These are phyloP conservation scores for Cryptosporidium bovis DNA, from an alignment of 169 alveolate genomes.

Conservation along the genomic window DNA sequence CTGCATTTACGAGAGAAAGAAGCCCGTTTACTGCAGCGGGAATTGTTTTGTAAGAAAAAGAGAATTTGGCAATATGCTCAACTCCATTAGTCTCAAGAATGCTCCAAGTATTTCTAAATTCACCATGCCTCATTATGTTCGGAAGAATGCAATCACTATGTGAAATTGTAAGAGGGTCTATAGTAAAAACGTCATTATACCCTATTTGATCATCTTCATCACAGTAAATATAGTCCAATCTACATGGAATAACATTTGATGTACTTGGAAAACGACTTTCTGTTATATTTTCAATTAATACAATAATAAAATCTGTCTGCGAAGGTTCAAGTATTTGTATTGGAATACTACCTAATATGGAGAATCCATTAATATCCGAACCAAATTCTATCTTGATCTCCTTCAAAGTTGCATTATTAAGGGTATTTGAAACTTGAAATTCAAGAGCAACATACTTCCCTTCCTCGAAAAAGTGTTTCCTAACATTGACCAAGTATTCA, in stretches of 20 bases:
- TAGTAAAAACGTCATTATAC: constrained; percentile 78
- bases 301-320: constrained; percentile 74
- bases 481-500: constrained; percentile 82
- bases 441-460: constrained; percentile 78
- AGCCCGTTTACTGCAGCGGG: constrained; percentile 79
- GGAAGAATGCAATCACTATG: constrained; percentile 78
- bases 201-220: constrained; percentile 76
- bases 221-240: constrained; percentile 75
- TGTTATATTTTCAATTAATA: constrained; percentile 34
- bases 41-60: constrained; percentile 77
- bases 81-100: constrained; percentile 70
- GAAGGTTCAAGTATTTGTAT: constrained; percentile 46
- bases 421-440: constrained; percentile 84
- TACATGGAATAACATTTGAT: constrained; percentile 63
- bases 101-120: constrained; percentile 78
- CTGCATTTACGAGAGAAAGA: constrained; percentile 75
- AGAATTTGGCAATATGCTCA: constrained; percentile 77
- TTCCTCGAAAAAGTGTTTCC: constrained; percentile 76
- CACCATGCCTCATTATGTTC: constrained; percentile 74
- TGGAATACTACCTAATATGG: constrained; percentile 65
- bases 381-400: constrained; percentile 77
- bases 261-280: constrained; percentile 40
- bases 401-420: constrained; percentile 76
- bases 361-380: constrained; percentile 46
- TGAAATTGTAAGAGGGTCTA: constrained; percentile 77